phyloP scores from a whole-genome alignment of 768 basidiomycete genomes.

The Scleroderma citrinum region DNA sequence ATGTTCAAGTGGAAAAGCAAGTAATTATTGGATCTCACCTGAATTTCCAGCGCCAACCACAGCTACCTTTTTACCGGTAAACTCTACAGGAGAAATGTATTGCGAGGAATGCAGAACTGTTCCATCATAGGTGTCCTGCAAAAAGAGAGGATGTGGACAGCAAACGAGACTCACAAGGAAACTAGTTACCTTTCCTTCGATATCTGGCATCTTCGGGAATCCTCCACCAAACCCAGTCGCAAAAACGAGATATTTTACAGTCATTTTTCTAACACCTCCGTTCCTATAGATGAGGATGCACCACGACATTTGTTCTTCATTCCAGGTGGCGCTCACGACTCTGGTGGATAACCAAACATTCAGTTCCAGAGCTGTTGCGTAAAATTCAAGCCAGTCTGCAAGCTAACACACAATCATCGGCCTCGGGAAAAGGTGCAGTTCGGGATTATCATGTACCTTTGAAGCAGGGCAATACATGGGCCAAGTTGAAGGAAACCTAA shows the following conservation, averaged over 20 bases:
- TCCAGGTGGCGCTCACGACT: conserved; percentile 30
- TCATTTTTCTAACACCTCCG: conserved; percentile 27
- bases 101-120: conserved; percentile 46
- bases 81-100: conserved; percentile 40
- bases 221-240: conserved; percentile 50
- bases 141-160: background rate
- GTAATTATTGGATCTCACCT: conserved; percentile 27
- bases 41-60: conserved; percentile 62
- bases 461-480: conserved; percentile 43
- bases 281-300: conserved; percentile 31
- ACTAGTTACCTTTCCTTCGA: conserved; percentile 35
- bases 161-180: background rate
- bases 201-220: conserved; percentile 38
- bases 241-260: conserved; percentile 47
- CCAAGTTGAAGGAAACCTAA: conserved; percentile 50
- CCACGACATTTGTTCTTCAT: conserved; percentile 37
- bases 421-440: background rate
- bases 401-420: conserved; percentile 30
- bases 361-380: conserved; percentile 51
- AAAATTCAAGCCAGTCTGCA: conserved; percentile 59
- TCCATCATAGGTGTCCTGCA: conserved; percentile 47
- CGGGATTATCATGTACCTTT: conserved; percentile 31
- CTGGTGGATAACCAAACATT: conserved; percentile 53
- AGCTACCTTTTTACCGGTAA: conserved; percentile 56
- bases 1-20: background rate